Conservation (phyloP, 805 yeast species). For the Blastobotrys peoriensis region DNA sequence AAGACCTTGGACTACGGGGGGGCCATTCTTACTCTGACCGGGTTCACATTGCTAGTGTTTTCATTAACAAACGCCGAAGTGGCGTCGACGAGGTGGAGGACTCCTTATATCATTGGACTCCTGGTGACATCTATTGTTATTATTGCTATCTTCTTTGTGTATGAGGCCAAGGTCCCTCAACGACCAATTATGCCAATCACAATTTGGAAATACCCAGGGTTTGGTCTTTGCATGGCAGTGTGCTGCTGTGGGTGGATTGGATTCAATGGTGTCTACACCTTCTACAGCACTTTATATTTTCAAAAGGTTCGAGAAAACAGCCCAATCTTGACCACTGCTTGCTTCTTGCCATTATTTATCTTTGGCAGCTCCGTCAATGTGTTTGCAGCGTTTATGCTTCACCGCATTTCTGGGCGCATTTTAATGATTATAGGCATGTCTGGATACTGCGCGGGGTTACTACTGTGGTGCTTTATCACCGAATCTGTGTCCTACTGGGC, state of each 20-base stretch:
- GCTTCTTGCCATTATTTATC: conserved; percentile 39
- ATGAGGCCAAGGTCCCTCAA: conserved; percentile 35
- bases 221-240: conserved; percentile 36
- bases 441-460: conserved; percentile 33
- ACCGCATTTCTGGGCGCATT: conserved; percentile 36
- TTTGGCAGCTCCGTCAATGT: conserved; percentile 38
- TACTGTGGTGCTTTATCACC: conserved; percentile 39
- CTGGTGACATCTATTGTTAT: conserved; percentile 36
- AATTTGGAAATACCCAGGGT: conserved; percentile 36
- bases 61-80: conserved; percentile 40
- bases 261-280: conserved; percentile 37
- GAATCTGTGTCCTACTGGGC: conserved; percentile 36
- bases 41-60: conserved; percentile 39
- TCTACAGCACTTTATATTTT: conserved; percentile 38
- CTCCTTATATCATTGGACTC: conserved; percentile 41
- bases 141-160: conserved; percentile 32
- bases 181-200: conserved; percentile 45
- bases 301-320: conserved; percentile 36
- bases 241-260: conserved; percentile 37
- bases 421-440: conserved; percentile 33
- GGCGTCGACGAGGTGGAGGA: conserved; percentile 39
- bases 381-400: conserved; percentile 42
- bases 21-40: conserved; percentile 36
- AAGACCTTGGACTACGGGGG: conserved; percentile 39
- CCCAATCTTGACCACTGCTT: conserved; percentile 39